Base-by-base conservation (phyloP, 345 rosid species). In the Ceriops decandra region DNA sequence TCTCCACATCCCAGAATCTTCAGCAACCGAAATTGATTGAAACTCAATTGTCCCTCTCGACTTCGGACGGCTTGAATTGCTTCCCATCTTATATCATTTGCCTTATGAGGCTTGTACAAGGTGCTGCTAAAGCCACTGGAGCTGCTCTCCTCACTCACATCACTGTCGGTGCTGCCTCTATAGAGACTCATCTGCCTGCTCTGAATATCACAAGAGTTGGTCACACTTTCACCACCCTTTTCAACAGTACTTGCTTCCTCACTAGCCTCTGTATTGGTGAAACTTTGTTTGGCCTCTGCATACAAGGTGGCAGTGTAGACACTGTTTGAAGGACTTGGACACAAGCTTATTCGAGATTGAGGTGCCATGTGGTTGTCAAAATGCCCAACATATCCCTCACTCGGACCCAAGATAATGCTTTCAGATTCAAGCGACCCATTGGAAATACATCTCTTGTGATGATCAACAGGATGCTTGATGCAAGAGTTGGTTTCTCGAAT, bases 61-160 rank as follows among this genome's bases (percentile, higher is more conserved):
- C 81, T 68, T 56, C 85, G 70, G 52, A 86, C 88, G 6, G 74
- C 96, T 67, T 84, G 96, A 60, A 93, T 84, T 9, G 96, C 98
- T 70, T 88, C 97, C 98, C 98, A 93, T 65, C 96, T 73, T 32
- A 72, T 74, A 66, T 93, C 98, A 60, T 93, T 93, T 62, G 93
- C 92, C 76, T 86, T 86, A 60, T 90, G 98, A 16, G 98, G 98
- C 76, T 89, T 93, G 81, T 86, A 80, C 62, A 74, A 64, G 8
- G 88, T 73, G 47, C 78, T 78, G 82, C 93, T 86, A 49, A 88
- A 74, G 80, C 85, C 85, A 72, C 95, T 93, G 0, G 86, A 82
- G 84, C 88, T 93, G 85, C 97, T 93, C 69, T 88, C 98, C 52
- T 93, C 96, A n/a, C 96, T 90, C 10, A 86, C 69, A 79, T 92